Conservation (phyloP, 139 green algal genomes). For the Penium margaritaceum region DNA sequence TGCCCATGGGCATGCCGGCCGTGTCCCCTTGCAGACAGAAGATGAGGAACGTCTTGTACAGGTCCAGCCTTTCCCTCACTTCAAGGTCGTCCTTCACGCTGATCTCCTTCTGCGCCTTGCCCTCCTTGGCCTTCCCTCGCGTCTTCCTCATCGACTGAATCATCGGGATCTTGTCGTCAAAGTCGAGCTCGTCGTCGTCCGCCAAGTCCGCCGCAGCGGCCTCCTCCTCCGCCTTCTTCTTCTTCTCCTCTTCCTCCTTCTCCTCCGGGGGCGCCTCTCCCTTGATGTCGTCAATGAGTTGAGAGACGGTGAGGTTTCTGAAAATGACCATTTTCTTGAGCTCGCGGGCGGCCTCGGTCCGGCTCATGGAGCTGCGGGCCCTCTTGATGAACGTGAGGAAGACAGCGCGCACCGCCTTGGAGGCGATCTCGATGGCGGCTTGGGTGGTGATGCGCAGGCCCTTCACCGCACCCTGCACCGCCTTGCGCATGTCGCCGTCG, state of each 20-base stretch:
- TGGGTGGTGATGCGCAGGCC: constrained; percentile 63
- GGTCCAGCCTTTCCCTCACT: constrained; percentile 62
- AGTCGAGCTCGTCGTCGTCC: constrained; percentile 42
- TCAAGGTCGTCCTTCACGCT: constrained; percentile 78
- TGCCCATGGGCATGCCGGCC: constrained; percentile 81
- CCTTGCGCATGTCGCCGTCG: constrained; percentile 54
- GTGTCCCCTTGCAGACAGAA: constrained; percentile 70
- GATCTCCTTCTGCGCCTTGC: constrained; percentile 83
- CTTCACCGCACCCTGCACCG: constrained; percentile 58
- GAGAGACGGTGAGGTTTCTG: constrained; percentile 76
- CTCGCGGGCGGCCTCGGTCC: constrained; percentile 64
- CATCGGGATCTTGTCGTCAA: constrained; percentile 50
- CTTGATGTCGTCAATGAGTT: constrained; percentile 73
- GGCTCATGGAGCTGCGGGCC: constrained; percentile 54
- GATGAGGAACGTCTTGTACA: constrained; percentile 93
- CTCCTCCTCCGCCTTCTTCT: constrained; percentile 30
- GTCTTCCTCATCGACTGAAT: constrained; percentile 35
- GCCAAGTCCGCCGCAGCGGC: constrained; percentile 36
- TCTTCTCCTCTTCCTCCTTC: constrained; percentile 17
- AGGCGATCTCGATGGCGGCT: constrained; percentile 45
- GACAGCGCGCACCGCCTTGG: constrained; percentile 27
- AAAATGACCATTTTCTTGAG: constrained; percentile 92
- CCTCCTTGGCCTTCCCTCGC: constrained; percentile 22
- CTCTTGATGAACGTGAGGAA: constrained; percentile 61
- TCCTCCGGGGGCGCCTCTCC: constrained; percentile 14